These are phyloP conservation scores for Colletotrichum sp. DNA, from an alignment of 2,329 filamentous ascomycete species.

Conservation along the genomic window DNA sequence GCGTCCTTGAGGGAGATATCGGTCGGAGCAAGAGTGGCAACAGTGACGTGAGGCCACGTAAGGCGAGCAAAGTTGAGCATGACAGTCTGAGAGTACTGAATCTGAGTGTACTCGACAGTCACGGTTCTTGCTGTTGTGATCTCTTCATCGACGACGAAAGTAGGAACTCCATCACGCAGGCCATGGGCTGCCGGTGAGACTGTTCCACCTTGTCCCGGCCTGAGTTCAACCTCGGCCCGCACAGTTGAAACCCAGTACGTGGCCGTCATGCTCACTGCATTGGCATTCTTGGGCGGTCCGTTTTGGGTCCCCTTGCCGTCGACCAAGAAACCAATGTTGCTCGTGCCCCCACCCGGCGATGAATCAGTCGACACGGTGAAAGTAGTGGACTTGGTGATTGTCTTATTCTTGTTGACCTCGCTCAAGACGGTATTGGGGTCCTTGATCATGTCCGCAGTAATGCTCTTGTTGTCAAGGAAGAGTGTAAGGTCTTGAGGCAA, in stretches of 20 bases:
- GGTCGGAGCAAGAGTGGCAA: slow-evolving; percentile 19
- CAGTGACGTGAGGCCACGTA: slow-evolving; percentile 11
- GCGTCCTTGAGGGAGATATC: not conserved
- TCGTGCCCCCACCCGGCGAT: slow-evolving; percentile 30
- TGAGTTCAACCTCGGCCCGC: not conserved
- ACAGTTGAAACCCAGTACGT: slow-evolving; percentile 10
- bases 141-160: not conserved
- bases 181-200: not conserved
- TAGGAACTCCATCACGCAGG: not conserved
- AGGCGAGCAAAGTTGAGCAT: slow-evolving; percentile 5
- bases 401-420: slow-evolving; percentile 32
- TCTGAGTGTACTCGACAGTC: slow-evolving; percentile 29
- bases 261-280: not conserved
- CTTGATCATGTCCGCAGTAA: no score
- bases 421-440: slow-evolving; percentile 33
- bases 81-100: slow-evolving; percentile 39
- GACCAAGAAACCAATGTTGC: slow-evolving; percentile 32
- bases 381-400: slow-evolving; percentile 31
- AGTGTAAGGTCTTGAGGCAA: no score
- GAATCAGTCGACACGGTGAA: slow-evolving; percentile 32
- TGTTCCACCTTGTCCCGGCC: not conserved
- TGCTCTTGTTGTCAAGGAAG: no score
- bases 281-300: not conserved
- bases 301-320: slow-evolving; percentile 7
- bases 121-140: not conserved